A percentile compares a stretch with the other conserved stretches of the same genome.
These are phyloP conservation scores for Camelina hispida DNA, from an alignment of 345 rosid genomes.

Conservation along the genomic window DNA sequence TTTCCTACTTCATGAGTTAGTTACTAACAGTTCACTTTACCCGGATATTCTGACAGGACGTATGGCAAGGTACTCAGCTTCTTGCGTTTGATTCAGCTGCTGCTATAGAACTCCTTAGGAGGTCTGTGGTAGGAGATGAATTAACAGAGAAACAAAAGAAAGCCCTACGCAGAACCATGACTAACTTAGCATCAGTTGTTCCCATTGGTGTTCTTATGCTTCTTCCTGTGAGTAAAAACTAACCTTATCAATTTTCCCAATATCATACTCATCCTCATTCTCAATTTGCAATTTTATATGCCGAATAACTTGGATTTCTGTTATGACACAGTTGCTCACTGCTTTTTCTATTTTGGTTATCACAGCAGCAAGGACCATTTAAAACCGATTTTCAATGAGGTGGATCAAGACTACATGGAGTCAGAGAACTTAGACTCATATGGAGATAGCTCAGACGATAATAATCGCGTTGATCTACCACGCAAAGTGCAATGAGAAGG, in stretches of 20 bases:
- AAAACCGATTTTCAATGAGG: slow-evolving; percentile 37
- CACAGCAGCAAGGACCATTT: slow-evolving; percentile 48
- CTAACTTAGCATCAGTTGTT: slow-evolving; percentile 88
- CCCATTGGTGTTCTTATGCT: slow-evolving; percentile 96
- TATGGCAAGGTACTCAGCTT: slow-evolving; percentile 98
- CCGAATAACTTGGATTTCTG: not conserved
- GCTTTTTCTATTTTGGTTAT: slow-evolving; percentile 27
- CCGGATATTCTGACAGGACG: slow-evolving; percentile 61
- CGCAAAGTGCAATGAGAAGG: slow-evolving; percentile 72
- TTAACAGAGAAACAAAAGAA: slow-evolving; percentile 85
- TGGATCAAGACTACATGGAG: slow-evolving; percentile 46
- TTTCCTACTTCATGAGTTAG: slow-evolving; percentile 11
- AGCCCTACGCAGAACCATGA: slow-evolving; percentile 79
- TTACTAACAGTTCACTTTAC: slow-evolving; percentile 13
- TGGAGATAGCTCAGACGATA: slow-evolving; percentile 56
- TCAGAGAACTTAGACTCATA: slow-evolving; percentile 51
- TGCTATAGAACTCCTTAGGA: slow-evolving; percentile 75
- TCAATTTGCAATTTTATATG: no score
- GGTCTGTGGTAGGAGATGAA: slow-evolving; percentile 82
- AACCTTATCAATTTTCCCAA: not conserved
- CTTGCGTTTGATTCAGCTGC: slow-evolving; percentile 89
- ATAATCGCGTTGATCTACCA: slow-evolving; percentile 49
- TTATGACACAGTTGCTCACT: slow-evolving; percentile 23
- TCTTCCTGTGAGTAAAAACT: slow-evolving; percentile 77
- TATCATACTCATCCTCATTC: not conserved